Percentiles rank a stretch among this genome's conserved stretches.
phyloP scores from a whole-genome alignment of 441 rosid species.

The Lepidium campestre region DNA sequence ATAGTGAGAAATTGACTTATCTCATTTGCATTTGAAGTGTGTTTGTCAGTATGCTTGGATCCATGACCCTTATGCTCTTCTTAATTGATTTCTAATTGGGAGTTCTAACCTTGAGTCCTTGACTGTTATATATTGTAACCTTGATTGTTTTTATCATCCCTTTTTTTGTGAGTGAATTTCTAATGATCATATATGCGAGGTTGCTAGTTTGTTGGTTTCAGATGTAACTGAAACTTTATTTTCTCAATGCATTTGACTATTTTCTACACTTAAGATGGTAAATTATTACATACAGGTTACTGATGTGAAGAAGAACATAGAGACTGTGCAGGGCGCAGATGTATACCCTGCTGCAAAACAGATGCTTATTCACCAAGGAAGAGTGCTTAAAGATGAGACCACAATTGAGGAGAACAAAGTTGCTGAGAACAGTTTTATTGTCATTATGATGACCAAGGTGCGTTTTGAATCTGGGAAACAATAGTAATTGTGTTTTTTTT shows the following conservation, averaged over 20 bases:
- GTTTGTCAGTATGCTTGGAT: background rate
- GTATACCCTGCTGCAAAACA: conserved; percentile 65
- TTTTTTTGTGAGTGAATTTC: background rate
- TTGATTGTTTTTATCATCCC: background rate
- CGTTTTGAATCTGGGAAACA: background rate
- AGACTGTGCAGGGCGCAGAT: conserved; percentile 59
- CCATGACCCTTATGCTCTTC: background rate
- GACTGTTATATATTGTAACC: background rate
- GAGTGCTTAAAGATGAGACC: conserved; percentile 71
- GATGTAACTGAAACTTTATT: background rate
- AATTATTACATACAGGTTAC: conserved; percentile 38
- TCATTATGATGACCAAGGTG: conserved; percentile 80
- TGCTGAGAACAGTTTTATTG: conserved; percentile 66
- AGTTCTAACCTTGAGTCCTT: background rate
- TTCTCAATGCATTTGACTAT: background rate
- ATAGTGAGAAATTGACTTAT: background rate
- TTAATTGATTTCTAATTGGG: background rate
- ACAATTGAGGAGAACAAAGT: conserved; percentile 73
- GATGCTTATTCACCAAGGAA: conserved; percentile 84
- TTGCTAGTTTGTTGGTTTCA: background rate
- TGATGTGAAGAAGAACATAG: conserved; percentile 72
- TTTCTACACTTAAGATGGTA: background rate
- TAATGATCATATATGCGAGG: background rate
- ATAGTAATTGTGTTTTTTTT: background rate
- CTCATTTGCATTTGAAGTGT: background rate